phyloP scores from a whole-genome alignment of 495 filamentous ascomycete genomes.

The Penicillium crystallinum region DNA sequence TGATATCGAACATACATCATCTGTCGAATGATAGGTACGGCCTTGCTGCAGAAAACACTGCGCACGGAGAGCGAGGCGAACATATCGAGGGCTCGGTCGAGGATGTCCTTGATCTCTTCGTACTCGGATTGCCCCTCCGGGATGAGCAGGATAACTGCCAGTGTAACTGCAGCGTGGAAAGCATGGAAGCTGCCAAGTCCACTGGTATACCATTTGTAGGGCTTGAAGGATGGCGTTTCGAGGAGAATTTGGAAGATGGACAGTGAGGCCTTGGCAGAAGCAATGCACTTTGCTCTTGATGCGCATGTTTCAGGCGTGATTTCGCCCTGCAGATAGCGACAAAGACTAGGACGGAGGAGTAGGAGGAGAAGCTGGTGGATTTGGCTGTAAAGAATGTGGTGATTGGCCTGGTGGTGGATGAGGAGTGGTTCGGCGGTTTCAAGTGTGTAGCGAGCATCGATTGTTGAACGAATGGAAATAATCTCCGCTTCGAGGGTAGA shows the following conservation, averaged over 20 bases:
- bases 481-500: slow-evolving; percentile 37
- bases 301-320: slow-evolving; percentile 36
- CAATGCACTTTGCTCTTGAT: slow-evolving; percentile 38
- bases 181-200: slow-evolving; percentile 41
- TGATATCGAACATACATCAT: slow-evolving; percentile 28
- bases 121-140: slow-evolving; percentile 32
- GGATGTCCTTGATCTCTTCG: slow-evolving; percentile 28
- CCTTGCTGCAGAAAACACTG: slow-evolving; percentile 40
- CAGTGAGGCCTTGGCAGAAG: slow-evolving; percentile 38
- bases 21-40: slow-evolving; percentile 34
- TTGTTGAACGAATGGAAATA: slow-evolving; percentile 31
- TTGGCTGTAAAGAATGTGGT: slow-evolving; percentile 44
- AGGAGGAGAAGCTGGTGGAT: slow-evolving; percentile 46
- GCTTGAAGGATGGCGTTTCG: slow-evolving; percentile 30
- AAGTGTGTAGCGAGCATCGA: slow-evolving; percentile 33
- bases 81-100: slow-evolving; percentile 30
- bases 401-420: slow-evolving; percentile 38
- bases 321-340: slow-evolving; percentile 37
- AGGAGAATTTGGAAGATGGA: slow-evolving; percentile 35
- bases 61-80: slow-evolving; percentile 38
- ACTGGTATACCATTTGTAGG: slow-evolving; percentile 46
- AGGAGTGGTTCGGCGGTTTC: slow-evolving; percentile 28
- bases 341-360: slow-evolving; percentile 39
- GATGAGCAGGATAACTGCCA: slow-evolving; percentile 28
- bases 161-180: slow-evolving; percentile 33